Base-by-base conservation (phyloP, 2,329 filamentous ascomycete species). In the Clonostachys solani region DNA sequence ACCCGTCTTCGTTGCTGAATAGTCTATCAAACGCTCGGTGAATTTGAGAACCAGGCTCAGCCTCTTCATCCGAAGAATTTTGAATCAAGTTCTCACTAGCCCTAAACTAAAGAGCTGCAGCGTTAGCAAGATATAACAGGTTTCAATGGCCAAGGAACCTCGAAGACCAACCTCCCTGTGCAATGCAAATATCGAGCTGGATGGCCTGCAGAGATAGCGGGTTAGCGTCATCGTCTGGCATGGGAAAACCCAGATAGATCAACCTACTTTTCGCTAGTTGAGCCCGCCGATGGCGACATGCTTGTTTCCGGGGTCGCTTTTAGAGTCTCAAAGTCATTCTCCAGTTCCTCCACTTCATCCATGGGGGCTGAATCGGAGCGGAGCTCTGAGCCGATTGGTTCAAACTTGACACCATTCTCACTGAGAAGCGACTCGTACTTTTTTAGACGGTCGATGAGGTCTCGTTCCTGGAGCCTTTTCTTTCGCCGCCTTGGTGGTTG, bases 391-490 rank as follows among this genome's bases (percentile, higher is more conserved):
- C 80, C 79, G 17, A 88, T 74, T 15, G 83, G 75, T 44, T 89
- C 81, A 54, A 90, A 88, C n/a, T 74, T 66, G 56, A 91, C 79
- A 44, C 83, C 78, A 56, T 89, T 74, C 61, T 86, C 75, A 46
- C 74, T 73, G 33, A 91, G 70, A 38, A 91, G 67, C 7, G 67
- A 61, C 64, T 91, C 87, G 56, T 90, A 90, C 44, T 78, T 77
- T 46, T 76, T 79, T 18, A 90, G 69, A n/a, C 84, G 80, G 7
- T 87, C 81, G 45, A 89, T 69, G 38, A 91, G 70, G 48, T 87
- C 84, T 58, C 79, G 79, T 64, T 91, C 87, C 18, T 84, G 80
- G 42, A 87, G 81, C 46, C 81, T 75, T 65, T 80, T 81, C 67
- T 81, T 81, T 48, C 79, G 68, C 12, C 80, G 63, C 59, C 83